These are phyloP conservation scores for Blepharisma undulans DNA, from an alignment of 169 alveolate species.

Conservation along the genomic window DNA sequence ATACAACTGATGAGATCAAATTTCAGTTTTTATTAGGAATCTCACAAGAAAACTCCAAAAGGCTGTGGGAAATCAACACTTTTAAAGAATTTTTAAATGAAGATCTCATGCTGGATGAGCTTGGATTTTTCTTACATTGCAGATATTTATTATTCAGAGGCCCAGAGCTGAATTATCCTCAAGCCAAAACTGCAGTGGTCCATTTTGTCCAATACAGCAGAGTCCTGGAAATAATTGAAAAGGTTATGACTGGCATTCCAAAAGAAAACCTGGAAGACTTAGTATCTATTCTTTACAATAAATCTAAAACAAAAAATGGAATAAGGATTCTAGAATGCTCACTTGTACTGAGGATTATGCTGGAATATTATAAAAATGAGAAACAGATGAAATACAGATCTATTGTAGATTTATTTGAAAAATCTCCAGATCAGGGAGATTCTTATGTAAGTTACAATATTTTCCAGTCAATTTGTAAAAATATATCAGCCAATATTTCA, in stretches of 20 bases:
- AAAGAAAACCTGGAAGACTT: not conserved
- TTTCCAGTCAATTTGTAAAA: not conserved
- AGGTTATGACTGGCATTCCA: constrained; percentile 14
- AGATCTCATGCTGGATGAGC: constrained; percentile 46
- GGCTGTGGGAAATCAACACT: constrained; percentile 53
- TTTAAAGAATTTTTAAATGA: constrained; percentile 53
- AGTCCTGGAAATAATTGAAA: constrained; percentile 32
- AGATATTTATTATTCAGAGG: constrained; percentile 50
- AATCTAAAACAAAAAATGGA: not conserved
- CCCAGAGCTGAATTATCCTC: constrained; percentile 34
- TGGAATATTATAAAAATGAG: constrained; percentile 50
- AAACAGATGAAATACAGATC: constrained; percentile 6
- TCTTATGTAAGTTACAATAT: not conserved
- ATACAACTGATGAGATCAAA: constrained; percentile 37
- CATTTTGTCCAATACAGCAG: constrained; percentile 20
- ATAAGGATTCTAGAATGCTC: not conserved
- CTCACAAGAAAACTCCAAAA: constrained; percentile 22
- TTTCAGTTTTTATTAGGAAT: constrained; percentile 39
- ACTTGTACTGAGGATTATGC: constrained; percentile 36
- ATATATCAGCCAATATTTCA: not conserved
- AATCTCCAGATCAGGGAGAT: not conserved
- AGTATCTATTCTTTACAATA: not conserved
- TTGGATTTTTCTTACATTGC: constrained; percentile 45
- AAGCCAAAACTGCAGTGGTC: constrained; percentile 25
- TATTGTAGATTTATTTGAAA: not conserved